phyloP scores from a whole-genome alignment of 306 rosid genomes.

The Mimosa pudica region DNA sequence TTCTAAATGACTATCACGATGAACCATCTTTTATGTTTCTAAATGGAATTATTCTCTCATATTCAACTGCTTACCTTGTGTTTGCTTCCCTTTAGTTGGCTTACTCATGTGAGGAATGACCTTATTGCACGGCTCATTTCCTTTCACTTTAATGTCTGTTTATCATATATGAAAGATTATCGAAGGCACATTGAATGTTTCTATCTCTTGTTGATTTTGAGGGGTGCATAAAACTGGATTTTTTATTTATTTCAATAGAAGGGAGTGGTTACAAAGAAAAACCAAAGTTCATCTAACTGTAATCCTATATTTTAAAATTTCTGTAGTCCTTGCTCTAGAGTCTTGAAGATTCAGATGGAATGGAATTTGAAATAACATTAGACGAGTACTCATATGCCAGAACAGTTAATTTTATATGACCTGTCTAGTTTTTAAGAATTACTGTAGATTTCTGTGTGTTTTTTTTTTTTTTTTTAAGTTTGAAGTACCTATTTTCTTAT shows the following conservation, averaged over 20 bases:
- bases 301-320: neutral
- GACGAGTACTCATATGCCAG: neutral
- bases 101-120: neutral
- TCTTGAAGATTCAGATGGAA: neutral
- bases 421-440: neutral
- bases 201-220: conserved; percentile 3
- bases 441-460: no score
- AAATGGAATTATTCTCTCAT: neutral
- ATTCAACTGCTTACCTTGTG: neutral
- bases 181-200: neutral
- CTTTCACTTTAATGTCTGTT: neutral
- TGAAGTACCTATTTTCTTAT: neutral
- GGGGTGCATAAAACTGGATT: neutral
- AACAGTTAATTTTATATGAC: neutral
- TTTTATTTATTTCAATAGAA: neutral
- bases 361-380: neutral
- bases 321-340: neutral
- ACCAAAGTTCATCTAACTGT: neutral
- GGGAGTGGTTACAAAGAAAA: neutral
- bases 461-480: neutral
- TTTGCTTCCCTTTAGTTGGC: neutral
- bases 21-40: neutral
- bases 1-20: neutral
- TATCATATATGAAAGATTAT: neutral
- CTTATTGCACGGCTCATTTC: no score